Conservation (phyloP, 495 filamentous ascomycete genomes). For the Podospora fimiseda region DNA sequence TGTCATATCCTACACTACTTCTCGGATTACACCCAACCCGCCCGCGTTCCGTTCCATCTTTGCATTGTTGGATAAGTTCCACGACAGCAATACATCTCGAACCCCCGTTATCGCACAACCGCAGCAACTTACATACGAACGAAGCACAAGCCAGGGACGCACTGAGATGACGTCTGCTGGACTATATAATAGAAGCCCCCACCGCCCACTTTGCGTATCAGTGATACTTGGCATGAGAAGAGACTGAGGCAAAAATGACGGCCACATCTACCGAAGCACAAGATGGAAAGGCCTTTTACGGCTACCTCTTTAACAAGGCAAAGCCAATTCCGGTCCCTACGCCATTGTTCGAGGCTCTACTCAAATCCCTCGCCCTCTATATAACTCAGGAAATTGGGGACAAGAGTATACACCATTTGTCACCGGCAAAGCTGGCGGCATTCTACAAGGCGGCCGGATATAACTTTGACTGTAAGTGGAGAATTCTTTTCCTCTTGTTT, state of each 20-base stretch:
- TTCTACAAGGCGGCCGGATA: constrained; percentile 89
- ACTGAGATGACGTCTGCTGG: constrained; percentile 8
- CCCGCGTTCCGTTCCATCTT: neutral
- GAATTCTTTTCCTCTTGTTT: neutral
- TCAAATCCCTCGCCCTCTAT: constrained; percentile 69
- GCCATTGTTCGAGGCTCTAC: constrained; percentile 66
- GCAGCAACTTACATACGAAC: neutral
- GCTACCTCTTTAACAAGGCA: constrained; percentile 66
- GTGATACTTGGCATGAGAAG: neutral
- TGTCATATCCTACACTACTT: neutral
- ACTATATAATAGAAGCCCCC: neutral
- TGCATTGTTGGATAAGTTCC: constrained; percentile 1
- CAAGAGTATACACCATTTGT: constrained; percentile 57
- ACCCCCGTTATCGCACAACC: constrained; percentile 7
- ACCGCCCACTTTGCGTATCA: neutral
- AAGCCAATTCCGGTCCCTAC: constrained; percentile 65
- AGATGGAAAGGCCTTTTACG: constrained; percentile 56
- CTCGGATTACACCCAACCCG: no score
- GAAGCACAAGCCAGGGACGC: neutral
- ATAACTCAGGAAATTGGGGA: constrained; percentile 66
- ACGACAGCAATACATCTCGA: neutral
- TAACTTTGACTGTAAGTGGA: constrained; percentile 65
- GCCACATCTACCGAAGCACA: constrained; percentile 13
- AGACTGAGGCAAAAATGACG: constrained; percentile 17
- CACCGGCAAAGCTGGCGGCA: constrained; percentile 71